Evolutionary conservation across 345 rosid species (phyloP).

Genomic region (Euphorbia peplus): DNA sequence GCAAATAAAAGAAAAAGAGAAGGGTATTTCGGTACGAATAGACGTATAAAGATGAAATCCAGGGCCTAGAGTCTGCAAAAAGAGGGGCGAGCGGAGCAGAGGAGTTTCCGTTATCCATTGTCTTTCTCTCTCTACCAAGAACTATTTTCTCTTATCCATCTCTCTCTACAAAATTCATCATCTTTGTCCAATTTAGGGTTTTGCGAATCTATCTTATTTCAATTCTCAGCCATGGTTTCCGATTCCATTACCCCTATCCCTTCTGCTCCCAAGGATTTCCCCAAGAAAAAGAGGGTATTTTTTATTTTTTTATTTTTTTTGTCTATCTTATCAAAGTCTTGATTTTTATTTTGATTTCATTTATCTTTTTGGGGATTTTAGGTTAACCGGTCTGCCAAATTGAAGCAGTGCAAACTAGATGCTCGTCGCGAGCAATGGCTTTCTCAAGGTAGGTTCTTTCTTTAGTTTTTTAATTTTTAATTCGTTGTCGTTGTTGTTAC

Average conservation of each 20-base stretch:
- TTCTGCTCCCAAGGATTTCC: constrained; percentile 53
- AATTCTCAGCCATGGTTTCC: constrained; percentile 48
- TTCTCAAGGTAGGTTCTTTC: constrained; percentile 56
- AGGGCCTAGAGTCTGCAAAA: constrained; percentile 3
- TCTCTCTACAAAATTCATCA: constrained; percentile 17
- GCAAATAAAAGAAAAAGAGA: background rate
- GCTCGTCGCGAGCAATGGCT: constrained; percentile 99
- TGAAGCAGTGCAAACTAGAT: constrained; percentile 91
- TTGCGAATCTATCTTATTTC: constrained; percentile 20
- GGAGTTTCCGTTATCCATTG: constrained; percentile 73
- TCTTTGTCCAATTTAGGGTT: constrained; percentile 45
- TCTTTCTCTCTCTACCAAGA: constrained; percentile 28
- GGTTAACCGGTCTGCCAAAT: constrained; percentile 83
- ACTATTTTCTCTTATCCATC: background rate
- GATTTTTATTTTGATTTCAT: background rate
- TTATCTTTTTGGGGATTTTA: constrained; percentile 28
- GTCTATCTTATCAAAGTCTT: background rate
- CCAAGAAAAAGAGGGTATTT: constrained; percentile 72
- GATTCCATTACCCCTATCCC: constrained; percentile 53
- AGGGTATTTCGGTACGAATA: background rate
- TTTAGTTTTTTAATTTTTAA: constrained; percentile 4
- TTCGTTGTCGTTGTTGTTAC: constrained; percentile 11
- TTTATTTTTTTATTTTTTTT: background rate
- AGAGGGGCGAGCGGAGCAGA: constrained; percentile 46
- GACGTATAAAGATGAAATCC: background rate